Evolutionary conservation across 2,329 filamentous ascomycete species (phyloP), one percentile per base, ranked within the genome.

Genomic region (Eutypella sp.): DNA sequence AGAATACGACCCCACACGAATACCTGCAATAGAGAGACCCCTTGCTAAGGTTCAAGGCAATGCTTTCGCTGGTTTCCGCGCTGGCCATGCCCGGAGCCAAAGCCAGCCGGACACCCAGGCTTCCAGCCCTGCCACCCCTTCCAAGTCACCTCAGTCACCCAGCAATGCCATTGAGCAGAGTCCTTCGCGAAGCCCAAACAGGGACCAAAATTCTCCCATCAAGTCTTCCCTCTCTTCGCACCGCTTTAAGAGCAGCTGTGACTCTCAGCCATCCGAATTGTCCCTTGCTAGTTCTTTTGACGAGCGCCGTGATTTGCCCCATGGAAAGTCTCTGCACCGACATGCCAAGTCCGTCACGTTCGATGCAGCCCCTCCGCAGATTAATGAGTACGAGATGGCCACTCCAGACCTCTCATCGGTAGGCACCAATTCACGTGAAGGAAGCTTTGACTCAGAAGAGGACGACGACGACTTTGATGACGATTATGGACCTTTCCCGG

Each of bases 311-410:
- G 69, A 82, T 42, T 70, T 85, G 15, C 79, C 82, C 29, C 79
- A 79, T 6, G 84, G 86, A 44, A 82, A 81, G 53, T 78, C 76
- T 11, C 75, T 90, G 36, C 86, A 89, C 62, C 86, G 90, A 44
- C 88, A 96, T 67, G 84, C 89, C 40, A 99, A 99, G 75, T 96
- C 91, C 59, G 93, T 99, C 47, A 99, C 92, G 1, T 99, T 99
- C 63, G 90, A 97, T 68, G 87, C 85, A 31, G 90, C 89, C 2
- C 92, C 92, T 19, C 93, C 93, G 20, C 88, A 95, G 63, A 79
- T 99, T 59, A 96, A 97, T 63, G 93, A 99, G 69, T 99, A 97
- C 65, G 93, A 97, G 68, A 91, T 96, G 87, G 87, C 89, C 27
- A 99, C 93, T 2, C 93, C 93, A 10, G 93, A 96, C 61, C 81